These are phyloP conservation scores for Coelastrella sp. DNA, from an alignment of 139 green algal species.

Conservation along the genomic window DNA sequence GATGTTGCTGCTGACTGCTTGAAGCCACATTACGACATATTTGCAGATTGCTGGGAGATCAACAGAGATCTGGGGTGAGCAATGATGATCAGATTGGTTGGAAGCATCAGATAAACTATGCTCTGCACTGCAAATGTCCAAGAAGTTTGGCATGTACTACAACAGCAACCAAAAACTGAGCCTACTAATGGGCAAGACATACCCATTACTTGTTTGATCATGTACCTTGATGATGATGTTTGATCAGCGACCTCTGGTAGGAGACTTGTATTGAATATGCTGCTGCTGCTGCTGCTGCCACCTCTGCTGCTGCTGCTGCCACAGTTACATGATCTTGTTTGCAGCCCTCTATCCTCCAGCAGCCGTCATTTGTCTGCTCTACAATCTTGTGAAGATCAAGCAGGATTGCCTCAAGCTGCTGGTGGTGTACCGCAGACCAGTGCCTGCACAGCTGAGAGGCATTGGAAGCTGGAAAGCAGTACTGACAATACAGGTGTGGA, in stretches of 20 bases:
- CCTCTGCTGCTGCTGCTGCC: no score
- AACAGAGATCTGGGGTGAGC: constrained; percentile 41
- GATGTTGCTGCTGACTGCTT: not conserved
- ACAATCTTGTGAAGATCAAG: constrained; percentile 30
- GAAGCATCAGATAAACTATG: no score
- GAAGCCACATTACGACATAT: constrained; percentile 15
- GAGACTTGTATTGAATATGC: no score
- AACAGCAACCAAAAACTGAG: no score
- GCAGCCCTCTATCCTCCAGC: not conserved
- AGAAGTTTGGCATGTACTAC: no score
- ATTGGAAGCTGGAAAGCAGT: constrained; percentile 24
- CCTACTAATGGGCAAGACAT: no score
- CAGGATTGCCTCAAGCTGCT: constrained; percentile 35
- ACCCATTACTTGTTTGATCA: no score
- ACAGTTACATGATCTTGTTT: constrained; percentile 38
- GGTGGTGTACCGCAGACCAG: not conserved
- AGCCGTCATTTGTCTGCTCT: constrained; percentile 11
- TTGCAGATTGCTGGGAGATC: constrained; percentile 29
- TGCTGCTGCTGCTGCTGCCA: constrained; percentile 8
- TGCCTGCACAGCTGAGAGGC: not conserved
- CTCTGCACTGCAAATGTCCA: no score
- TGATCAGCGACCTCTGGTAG: no score
- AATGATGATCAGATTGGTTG: not conserved
- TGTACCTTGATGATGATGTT: no score
- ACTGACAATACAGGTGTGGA: constrained; percentile 3